Percentiles rank a stretch among this genome's conserved stretches.
Evolutionary conservation across 176 grass and related monocot genomes (phyloP).

Genomic region (Dactylis glomerata): DNA sequence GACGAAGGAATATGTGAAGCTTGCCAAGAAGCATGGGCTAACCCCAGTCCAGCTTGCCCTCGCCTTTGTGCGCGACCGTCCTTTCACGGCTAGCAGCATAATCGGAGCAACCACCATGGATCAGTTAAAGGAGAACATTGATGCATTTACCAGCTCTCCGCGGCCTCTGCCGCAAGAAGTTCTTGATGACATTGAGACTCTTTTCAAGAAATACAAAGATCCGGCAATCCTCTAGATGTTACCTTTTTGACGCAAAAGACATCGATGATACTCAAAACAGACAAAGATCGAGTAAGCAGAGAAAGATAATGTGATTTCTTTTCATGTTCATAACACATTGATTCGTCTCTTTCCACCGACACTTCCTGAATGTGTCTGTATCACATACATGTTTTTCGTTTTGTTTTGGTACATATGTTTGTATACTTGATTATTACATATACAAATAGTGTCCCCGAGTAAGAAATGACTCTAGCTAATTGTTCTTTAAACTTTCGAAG

Average conservation of each 20-base stretch:
- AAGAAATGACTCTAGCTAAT: neutral
- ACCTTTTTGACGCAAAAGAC: neutral
- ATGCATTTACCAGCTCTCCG: slow-evolving; percentile 55
- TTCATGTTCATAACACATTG: neutral
- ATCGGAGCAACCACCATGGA: slow-evolving; percentile 82
- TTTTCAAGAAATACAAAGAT: slow-evolving; percentile 88
- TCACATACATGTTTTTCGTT: neutral
- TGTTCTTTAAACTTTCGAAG: neutral
- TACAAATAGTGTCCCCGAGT: neutral
- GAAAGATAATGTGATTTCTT: neutral
- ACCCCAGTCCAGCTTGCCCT: slow-evolving; percentile 77
- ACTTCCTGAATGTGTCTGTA: neutral
- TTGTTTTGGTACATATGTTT: neutral
- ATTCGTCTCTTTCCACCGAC: neutral
- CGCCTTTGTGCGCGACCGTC: slow-evolving; percentile 68
- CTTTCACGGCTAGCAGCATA: slow-evolving; percentile 71
- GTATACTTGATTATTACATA: neutral
- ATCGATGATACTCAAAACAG: neutral
- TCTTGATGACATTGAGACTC: slow-evolving; percentile 47
- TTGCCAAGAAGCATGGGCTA: slow-evolving; percentile 71
- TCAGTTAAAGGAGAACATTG: slow-evolving; percentile 77
- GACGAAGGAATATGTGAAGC: slow-evolving; percentile 54
- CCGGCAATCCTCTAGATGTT: slow-evolving; percentile 57
- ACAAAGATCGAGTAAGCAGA: neutral
- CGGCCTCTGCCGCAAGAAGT: slow-evolving; percentile 59